A percentile compares a stretch with the other conserved stretches of the same genome.
Evolutionary conservation across 768 basidiomycete genomes (phyloP).

Genomic region (Auriculariales sp.): DNA sequence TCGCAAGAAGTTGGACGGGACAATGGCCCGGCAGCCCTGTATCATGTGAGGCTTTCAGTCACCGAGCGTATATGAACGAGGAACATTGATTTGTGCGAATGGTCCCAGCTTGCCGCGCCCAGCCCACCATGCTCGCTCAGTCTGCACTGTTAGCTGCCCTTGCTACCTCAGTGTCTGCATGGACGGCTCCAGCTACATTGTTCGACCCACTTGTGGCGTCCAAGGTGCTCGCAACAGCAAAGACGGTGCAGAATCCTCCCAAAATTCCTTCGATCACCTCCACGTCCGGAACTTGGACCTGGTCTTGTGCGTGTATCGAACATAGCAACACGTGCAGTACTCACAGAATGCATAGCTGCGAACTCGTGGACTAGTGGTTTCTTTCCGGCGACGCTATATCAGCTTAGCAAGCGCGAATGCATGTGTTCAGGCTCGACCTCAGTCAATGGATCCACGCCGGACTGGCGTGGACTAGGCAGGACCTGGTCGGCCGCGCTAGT

Average conservation of each 20-base stretch:
- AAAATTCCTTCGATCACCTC: slow-evolving; percentile 48
- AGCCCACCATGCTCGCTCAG: no score
- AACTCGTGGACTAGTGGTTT: slow-evolving; percentile 59
- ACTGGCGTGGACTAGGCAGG: slow-evolving; percentile 3
- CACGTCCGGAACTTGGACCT: neutral
- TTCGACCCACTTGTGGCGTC: slow-evolving; percentile 43
- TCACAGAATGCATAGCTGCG: slow-evolving; percentile 32
- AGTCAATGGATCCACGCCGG: slow-evolving; percentile 18
- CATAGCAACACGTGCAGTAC: no score
- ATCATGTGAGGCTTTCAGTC: no score
- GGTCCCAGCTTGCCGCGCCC: no score
- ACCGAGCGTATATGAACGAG: no score
- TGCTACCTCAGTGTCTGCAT: neutral
- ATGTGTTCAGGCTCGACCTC: slow-evolving; percentile 28
- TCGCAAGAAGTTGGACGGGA: no score
- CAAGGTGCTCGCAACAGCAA: slow-evolving; percentile 44
- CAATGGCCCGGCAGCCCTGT: no score
- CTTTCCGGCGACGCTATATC: slow-evolving; percentile 47
- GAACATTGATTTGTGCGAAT: no score
- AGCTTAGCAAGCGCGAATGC: slow-evolving; percentile 34
- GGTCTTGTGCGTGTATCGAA: neutral
- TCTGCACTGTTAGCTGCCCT: no score
- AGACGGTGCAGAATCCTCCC: slow-evolving; percentile 26
- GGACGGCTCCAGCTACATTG: slow-evolving; percentile 29
- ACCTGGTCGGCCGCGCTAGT: slow-evolving; percentile 6